Percentiles rank a stretch among this genome's conserved stretches.
These are phyloP conservation scores for Cutaneotrichosporon daszewskae DNA, from an alignment of 1,284 basidiomycete species.

Conservation along the genomic window DNA sequence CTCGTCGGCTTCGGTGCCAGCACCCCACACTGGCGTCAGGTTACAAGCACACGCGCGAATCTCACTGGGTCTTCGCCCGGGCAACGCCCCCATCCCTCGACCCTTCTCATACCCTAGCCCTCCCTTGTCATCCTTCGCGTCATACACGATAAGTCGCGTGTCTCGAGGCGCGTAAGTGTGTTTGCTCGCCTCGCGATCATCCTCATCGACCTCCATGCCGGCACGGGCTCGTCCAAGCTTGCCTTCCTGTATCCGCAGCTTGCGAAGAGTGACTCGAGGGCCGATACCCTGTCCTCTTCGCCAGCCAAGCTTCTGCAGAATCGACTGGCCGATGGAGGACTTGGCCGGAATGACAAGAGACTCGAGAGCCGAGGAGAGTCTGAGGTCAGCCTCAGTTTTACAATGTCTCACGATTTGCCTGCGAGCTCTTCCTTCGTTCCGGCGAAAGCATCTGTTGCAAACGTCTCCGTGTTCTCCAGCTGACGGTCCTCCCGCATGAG, in stretches of 20 bases:
- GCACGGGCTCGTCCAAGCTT: constrained; percentile 43
- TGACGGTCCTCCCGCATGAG: constrained; percentile 67
- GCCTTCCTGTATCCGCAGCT: constrained; percentile 65
- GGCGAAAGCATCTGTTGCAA: constrained; percentile 58
- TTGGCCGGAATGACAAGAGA: constrained; percentile 45
- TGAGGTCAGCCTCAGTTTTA: constrained; percentile 27
- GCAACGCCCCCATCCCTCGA: constrained; percentile 53
- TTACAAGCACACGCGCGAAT: neutral
- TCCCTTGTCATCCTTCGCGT: constrained; percentile 65
- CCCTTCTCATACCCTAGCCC: constrained; percentile 74
- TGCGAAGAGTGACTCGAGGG: constrained; percentile 73
- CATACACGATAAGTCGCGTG: constrained; percentile 59
- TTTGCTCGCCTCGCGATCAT: constrained; percentile 62
- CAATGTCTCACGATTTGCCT: constrained; percentile 19
- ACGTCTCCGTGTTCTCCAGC: constrained; percentile 54
- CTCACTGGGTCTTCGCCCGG: constrained; percentile 23
- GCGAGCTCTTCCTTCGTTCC: constrained; percentile 54
- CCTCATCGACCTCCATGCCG: constrained; percentile 48
- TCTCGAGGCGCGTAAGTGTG: constrained; percentile 83
- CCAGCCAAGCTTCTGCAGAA: constrained; percentile 95
- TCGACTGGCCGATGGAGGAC: constrained; percentile 63
- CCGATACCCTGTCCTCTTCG: constrained; percentile 85
- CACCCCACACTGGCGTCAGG: constrained; percentile 31
- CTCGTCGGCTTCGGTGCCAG: constrained; percentile 71
- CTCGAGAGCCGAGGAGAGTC: constrained; percentile 52